Evolutionary conservation across 2,329 filamentous ascomycete genomes (phyloP).

Genomic region (Aspergillus tamarii): DNA sequence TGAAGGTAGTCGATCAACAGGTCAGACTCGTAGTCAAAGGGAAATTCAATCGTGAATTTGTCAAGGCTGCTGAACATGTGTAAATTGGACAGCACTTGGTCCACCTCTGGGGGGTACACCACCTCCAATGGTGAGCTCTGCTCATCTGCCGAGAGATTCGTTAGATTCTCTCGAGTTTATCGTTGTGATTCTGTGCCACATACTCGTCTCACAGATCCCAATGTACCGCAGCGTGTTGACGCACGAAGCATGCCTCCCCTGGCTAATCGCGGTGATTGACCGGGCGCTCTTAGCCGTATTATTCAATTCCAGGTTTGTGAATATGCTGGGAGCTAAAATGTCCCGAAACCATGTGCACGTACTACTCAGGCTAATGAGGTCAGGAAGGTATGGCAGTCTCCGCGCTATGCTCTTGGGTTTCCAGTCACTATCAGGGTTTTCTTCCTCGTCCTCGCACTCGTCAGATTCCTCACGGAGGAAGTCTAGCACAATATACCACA

Average conservation of each 20-base stretch:
- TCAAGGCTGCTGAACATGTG: not conserved
- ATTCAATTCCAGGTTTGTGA: not conserved
- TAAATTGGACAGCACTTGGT: not conserved
- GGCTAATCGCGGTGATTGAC: not conserved
- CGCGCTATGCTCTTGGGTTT: not conserved
- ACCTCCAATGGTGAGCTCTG: not conserved
- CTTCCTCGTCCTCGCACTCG: not conserved
- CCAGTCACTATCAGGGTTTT: not conserved
- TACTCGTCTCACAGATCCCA: not conserved
- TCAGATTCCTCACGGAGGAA: not conserved
- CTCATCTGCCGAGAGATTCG: not conserved
- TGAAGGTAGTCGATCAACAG: not conserved
- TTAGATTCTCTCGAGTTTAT: not conserved
- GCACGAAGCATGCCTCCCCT: not conserved
- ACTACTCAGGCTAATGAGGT: not conserved
- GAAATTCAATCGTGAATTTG: not conserved
- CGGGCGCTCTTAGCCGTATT: not conserved
- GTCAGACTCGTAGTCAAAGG: not conserved
- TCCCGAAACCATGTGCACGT: not conserved
- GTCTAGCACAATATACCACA: constrained; percentile 4
- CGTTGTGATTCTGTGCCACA: not conserved
- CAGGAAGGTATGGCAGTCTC: not conserved
- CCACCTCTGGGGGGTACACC: not conserved
- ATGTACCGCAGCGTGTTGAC: constrained; percentile 7
- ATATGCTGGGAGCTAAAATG: not conserved